Conservation (phyloP, 2,329 filamentous ascomycete species). For the Colletotrichum phormii region DNA sequence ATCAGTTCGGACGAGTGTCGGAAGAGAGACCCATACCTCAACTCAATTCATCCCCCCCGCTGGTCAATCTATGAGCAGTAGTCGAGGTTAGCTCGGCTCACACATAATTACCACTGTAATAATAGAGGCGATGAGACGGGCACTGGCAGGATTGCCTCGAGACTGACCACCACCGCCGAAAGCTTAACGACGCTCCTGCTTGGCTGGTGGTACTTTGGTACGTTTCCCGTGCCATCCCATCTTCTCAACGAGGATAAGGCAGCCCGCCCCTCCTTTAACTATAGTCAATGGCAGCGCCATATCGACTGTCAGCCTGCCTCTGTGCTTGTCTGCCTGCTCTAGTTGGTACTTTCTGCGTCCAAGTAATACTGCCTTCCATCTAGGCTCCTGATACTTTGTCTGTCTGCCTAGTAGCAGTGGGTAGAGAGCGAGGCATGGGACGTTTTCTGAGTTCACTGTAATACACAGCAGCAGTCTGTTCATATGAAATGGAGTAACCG, state of each 20-base stretch:
- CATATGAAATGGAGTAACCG: neutral
- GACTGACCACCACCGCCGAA: neutral
- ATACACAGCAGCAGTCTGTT: neutral
- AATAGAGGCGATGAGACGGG: neutral
- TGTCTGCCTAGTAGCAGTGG: neutral
- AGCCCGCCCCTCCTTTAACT: neutral
- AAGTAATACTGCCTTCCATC: neutral
- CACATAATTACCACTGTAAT: neutral
- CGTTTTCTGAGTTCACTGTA: neutral
- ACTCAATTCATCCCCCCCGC: neutral
- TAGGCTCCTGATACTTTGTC: neutral
- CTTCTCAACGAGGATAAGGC: neutral
- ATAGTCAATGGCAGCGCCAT: slow-evolving; percentile 17
- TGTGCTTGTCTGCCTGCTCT: neutral
- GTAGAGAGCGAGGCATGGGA: neutral
- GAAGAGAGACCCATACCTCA: neutral
- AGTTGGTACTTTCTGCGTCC: neutral
- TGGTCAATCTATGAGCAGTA: neutral
- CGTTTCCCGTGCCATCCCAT: slow-evolving; percentile 20
- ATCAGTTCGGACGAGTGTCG: slow-evolving; percentile 13
- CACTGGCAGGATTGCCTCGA: neutral
- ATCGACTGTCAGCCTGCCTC: neutral
- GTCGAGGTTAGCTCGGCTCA: neutral
- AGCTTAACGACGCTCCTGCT: neutral
- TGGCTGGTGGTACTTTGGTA: neutral